phyloP scores from a whole-genome alignment of 2,329 filamentous ascomycete genomes.

The Aspergillus flavus region DNA sequence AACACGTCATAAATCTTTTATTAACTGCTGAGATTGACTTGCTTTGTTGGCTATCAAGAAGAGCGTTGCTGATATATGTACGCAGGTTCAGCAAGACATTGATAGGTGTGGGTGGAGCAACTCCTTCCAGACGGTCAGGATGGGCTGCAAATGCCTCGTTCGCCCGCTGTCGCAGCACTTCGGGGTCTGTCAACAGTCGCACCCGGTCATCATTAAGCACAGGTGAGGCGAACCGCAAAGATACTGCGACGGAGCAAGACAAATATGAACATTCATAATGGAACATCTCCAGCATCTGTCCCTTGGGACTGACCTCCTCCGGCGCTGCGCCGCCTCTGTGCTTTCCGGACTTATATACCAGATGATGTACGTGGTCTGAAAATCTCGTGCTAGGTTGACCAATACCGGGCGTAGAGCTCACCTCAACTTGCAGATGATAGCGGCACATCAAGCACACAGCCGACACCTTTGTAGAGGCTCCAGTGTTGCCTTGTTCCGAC shows the following conservation, averaged over 20 bases:
- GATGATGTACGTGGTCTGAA: constrained; percentile 64
- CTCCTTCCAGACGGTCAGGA: constrained; percentile 57
- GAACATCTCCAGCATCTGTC: constrained; percentile 47
- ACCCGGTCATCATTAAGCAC: constrained; percentile 54
- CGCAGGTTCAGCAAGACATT: constrained; percentile 60
- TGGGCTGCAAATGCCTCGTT: constrained; percentile 54
- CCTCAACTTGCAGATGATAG: constrained; percentile 61
- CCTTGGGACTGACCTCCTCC: constrained; percentile 31
- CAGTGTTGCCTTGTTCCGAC: constrained; percentile 41
- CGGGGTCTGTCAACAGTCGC: constrained; percentile 56
- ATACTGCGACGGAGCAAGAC: constrained; percentile 58
- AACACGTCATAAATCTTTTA: constrained; percentile 65
- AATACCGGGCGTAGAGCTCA: constrained; percentile 53
- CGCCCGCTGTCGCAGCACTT: constrained; percentile 55
- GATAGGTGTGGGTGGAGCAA: constrained; percentile 54
- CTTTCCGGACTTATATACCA: constrained; percentile 48
- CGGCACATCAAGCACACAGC: constrained; percentile 65
- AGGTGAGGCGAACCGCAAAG: constrained; percentile 56
- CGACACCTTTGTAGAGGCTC: constrained; percentile 59
- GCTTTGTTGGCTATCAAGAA: constrained; percentile 53
- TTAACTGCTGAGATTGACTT: constrained; percentile 62
- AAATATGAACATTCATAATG: constrained; percentile 62
- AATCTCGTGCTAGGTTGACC: constrained; percentile 50
- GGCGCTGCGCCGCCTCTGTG: constrained; percentile 27
- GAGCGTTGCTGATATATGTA: constrained; percentile 62